Percentiles rank a stretch among this genome's conserved stretches.
These are phyloP conservation scores for Ogataea naganishii DNA, from an alignment of 805 yeast genomes.

Conservation along the genomic window DNA sequence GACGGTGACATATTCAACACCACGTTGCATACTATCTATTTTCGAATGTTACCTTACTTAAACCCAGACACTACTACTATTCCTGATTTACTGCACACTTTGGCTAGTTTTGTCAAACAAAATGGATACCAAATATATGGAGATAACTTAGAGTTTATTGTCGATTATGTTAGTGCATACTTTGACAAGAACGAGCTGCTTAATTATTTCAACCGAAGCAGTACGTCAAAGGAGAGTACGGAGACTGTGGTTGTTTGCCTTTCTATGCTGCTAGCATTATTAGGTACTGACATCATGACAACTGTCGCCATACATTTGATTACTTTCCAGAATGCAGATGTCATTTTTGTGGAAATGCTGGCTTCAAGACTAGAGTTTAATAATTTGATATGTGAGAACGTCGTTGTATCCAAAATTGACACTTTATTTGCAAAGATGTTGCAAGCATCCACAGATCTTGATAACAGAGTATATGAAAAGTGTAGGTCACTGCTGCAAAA, in stretches of 20 bases:
- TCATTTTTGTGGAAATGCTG: conserved; percentile 12
- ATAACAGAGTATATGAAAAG: conserved; percentile 11
- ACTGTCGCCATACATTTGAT: conserved; percentile 9
- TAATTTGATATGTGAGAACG: conserved; percentile 12
- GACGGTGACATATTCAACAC: conserved; percentile 39
- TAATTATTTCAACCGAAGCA: conserved; percentile 5
- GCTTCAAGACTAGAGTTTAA: conserved; percentile 10
- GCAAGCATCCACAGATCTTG: conserved; percentile 7
- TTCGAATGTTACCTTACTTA: conserved; percentile 35
- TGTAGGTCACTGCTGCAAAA: conserved; percentile 12
- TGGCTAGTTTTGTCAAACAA: conserved; percentile 29
- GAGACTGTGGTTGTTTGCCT: conserved; percentile 11
- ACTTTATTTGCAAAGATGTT: conserved; percentile 19
- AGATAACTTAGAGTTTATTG: conserved; percentile 29
- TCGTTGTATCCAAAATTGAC: conserved; percentile 13
- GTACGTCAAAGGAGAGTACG: conserved; percentile 5
- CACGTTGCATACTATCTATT: conserved; percentile 40
- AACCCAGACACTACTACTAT: conserved; percentile 20
- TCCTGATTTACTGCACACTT: conserved; percentile 22
- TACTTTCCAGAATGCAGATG: conserved; percentile 7
- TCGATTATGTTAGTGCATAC: conserved; percentile 23
- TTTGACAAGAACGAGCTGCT: conserved; percentile 9
- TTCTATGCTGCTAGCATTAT: conserved; percentile 6
- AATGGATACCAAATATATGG: conserved; percentile 24
- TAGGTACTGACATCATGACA: conserved; percentile 5